phyloP scores from a whole-genome alignment of 2,329 filamentous ascomycete species.

The Neofusicoccum umdonicola region DNA sequence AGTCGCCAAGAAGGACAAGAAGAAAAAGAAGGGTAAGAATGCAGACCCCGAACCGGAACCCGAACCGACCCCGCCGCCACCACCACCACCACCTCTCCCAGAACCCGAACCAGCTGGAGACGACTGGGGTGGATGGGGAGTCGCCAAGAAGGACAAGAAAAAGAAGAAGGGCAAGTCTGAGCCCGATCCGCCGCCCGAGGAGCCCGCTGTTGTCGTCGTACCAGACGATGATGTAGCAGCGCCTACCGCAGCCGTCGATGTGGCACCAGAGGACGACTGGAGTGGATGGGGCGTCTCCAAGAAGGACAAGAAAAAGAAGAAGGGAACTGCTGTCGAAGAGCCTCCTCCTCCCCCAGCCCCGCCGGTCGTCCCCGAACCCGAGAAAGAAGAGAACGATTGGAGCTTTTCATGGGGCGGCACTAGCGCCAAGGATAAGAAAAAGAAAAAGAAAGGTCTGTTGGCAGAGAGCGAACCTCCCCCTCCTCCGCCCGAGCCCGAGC shows the following conservation, averaged over 20 bases:
- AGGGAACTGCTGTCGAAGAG: constrained; percentile 36
- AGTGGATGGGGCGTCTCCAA: constrained; percentile 17
- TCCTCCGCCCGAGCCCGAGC: constrained; percentile 23
- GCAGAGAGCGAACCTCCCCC: constrained; percentile 21
- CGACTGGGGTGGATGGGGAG: constrained; percentile 20
- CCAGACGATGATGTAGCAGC: neutral
- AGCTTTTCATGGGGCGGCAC: constrained; percentile 28
- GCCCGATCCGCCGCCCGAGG: neutral
- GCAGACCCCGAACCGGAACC: neutral
- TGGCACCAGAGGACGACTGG: neutral
- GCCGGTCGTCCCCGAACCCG: neutral
- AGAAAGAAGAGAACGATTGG: constrained; percentile 21
- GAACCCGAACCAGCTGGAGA: constrained; percentile 27
- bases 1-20: constrained; percentile 36
- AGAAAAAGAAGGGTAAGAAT: constrained; percentile 42
- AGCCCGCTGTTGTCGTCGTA: neutral
- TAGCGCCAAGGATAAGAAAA: constrained; percentile 32
- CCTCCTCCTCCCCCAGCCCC: neutral
- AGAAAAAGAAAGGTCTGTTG: constrained; percentile 35
- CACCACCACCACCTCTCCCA: constrained; percentile 19
- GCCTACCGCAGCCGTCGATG: neutral
- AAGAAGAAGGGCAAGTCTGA: constrained; percentile 27
- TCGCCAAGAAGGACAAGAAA: constrained; percentile 23
- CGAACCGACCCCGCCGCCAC: constrained; percentile 25
- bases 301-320: constrained; percentile 48